Base-by-base conservation (phyloP, 176 grass and related monocot species). In the Pharus latifolius region DNA sequence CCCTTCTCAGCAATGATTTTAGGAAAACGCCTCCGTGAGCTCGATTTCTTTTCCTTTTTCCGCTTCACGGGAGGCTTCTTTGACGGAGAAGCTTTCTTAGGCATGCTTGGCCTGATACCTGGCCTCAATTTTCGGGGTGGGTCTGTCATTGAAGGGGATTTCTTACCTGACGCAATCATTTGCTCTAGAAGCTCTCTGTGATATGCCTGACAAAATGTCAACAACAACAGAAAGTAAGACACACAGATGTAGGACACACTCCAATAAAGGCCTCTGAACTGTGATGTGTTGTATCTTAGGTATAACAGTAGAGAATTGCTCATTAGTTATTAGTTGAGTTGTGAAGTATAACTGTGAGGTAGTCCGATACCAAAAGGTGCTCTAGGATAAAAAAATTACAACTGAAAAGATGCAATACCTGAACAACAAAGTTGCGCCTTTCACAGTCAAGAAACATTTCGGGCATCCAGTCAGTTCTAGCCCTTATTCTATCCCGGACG, bases 371-470 rank as follows among this genome's bases (percentile, higher is more conserved):
- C 27, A 27, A 38, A 62, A 67, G 57, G 41, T 70, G 40, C 7
- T 2, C 23, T 11, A 35, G 15, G 14, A 29, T 17, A 38, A 1
- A 22, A 75, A 48, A 23, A 18, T 23, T 20, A 55, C 16, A 50
- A 14, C 29, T 17, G 37, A 7, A 45, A 31, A 44, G 18, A 11
- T 32, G 49, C 19, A 63, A 12, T 91, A 99, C 96, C 90, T 95
- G 96, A 59, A 95, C 54, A 50, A 99, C 90, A 47, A 99, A 99
- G 83, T 95, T 90, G 38, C 84, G 90, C 13, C 96, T 86, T 70
- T 95, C 90, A 10, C 96, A 99, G 66, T 99, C 96, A 71, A 83
- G 73, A 76, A 99, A 99, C 87, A 99, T 99, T 30, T 86, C 72
- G 2, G 87, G 83, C 55, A 80, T 86, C 90, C 90, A 99, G 28